These are phyloP conservation scores for Spathaspora girioi DNA, from an alignment of 805 yeast genomes.

Conservation along the genomic window DNA sequence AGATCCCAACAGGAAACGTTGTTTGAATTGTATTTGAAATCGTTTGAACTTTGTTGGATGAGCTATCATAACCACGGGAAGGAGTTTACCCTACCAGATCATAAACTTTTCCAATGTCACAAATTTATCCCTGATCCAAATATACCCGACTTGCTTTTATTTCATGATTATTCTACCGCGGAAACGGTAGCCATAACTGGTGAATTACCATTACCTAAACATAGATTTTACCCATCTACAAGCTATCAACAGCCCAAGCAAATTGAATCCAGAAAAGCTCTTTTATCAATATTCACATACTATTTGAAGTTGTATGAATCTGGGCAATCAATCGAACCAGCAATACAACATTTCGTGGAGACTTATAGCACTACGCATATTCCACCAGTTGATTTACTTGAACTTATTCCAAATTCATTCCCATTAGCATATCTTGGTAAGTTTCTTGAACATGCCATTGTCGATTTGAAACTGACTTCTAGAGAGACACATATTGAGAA, in stretches of 20 bases:
- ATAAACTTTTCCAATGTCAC: constrained; percentile 5
- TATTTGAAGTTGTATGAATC: constrained; percentile 12
- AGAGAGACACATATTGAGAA: constrained; percentile 20
- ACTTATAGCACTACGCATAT: constrained; percentile 17
- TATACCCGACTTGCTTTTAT: constrained; percentile 2
- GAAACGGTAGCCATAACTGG: constrained; percentile 25
- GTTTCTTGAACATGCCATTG: constrained; percentile 19
- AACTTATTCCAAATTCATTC: constrained; percentile 22
- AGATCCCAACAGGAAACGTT: constrained; percentile 25
- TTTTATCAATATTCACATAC: constrained; percentile 14
- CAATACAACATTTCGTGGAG: constrained; percentile 26
- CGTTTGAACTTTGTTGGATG: constrained; percentile 26
- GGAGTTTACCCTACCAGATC: neutral
- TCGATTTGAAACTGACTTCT: constrained; percentile 16
- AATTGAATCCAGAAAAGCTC: constrained; percentile 1
- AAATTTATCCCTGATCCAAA: neutral
- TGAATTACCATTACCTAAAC: constrained; percentile 18
- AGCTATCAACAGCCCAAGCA: constrained; percentile 2
- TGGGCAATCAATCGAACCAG: constrained; percentile 8
- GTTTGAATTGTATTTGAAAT: constrained; percentile 26
- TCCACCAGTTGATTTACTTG: constrained; percentile 22
- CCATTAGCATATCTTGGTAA: constrained; percentile 21
- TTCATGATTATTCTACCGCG: constrained; percentile 31
- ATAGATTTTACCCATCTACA: constrained; percentile 11
- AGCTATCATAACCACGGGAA: constrained; percentile 1